phyloP scores from a whole-genome alignment of 768 basidiomycete genomes.

The Lactarius pseudohatsudake region DNA sequence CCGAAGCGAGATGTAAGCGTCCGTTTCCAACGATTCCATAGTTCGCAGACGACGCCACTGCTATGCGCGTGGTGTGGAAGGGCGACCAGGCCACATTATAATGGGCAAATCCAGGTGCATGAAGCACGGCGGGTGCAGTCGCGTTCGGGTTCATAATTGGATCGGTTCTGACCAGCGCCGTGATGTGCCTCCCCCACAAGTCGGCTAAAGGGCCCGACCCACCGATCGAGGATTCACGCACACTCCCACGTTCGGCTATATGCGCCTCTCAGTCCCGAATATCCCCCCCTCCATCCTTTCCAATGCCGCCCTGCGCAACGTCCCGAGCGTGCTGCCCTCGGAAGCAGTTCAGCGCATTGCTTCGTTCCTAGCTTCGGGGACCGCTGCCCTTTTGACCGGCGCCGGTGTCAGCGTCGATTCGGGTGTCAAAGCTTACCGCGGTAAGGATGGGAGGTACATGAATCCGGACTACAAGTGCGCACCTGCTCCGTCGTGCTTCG shows the following conservation, averaged over 20 bases:
- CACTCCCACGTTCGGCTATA: slow-evolving; percentile 34
- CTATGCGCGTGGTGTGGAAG: slow-evolving; percentile 71
- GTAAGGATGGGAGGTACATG: slow-evolving; percentile 80
- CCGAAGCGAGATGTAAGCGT: slow-evolving; percentile 67
- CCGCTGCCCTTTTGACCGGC: slow-evolving; percentile 75
- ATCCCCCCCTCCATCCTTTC: slow-evolving; percentile 59
- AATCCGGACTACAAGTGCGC: slow-evolving; percentile 86
- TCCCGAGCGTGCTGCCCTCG: slow-evolving; percentile 42
- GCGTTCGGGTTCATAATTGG: slow-evolving; percentile 38
- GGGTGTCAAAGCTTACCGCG: slow-evolving; percentile 93
- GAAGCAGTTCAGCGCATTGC: slow-evolving; percentile 62
- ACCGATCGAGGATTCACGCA: background rate
- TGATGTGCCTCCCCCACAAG: background rate
- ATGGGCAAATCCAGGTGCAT: slow-evolving; percentile 83
- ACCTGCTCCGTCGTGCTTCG: background rate
- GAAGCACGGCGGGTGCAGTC: slow-evolving; percentile 50
- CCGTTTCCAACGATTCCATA: slow-evolving; percentile 97
- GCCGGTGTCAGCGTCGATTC: slow-evolving; percentile 96
- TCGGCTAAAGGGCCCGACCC: background rate
- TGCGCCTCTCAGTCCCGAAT: slow-evolving; percentile 79
- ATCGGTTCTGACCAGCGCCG: background rate
- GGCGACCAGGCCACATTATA: slow-evolving; percentile 84
- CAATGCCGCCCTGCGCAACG: slow-evolving; percentile 39
- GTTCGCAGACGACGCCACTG: slow-evolving; percentile 84
- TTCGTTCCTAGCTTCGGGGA: slow-evolving; percentile 67